Conservation (phyloP, 2,329 filamentous ascomycete species). For the Ramularia endophylla region DNA sequence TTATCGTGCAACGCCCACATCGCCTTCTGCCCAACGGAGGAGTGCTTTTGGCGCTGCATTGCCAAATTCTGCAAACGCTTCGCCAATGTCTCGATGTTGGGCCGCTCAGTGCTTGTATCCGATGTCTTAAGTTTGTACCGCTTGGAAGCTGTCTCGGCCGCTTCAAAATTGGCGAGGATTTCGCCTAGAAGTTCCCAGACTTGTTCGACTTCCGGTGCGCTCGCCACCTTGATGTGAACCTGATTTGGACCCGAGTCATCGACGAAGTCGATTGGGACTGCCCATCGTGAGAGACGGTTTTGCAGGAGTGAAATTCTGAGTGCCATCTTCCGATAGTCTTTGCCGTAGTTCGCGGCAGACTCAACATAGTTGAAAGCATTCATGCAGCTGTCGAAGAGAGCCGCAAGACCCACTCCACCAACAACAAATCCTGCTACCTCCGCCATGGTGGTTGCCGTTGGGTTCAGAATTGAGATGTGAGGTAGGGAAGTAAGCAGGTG, state of each 20-base stretch:
- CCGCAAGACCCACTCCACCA: constrained; percentile 32
- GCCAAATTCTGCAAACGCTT: neutral
- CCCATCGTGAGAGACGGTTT: constrained; percentile 14
- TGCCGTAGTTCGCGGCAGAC: constrained; percentile 31
- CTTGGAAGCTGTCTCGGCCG: too few species aligned
- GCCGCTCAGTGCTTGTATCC: neutral
- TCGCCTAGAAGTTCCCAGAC: too few species aligned
- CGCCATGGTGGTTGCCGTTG: too few species aligned
- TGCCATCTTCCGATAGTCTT: constrained; percentile 31
- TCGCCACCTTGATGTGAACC: too few species aligned
- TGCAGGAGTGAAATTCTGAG: constrained; percentile 19
- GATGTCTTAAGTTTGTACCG: too few species aligned
- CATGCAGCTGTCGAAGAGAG: constrained; percentile 35
- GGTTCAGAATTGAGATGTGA: too few species aligned
- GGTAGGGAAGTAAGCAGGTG: too few species aligned
- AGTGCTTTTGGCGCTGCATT: neutral
- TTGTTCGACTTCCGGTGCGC: too few species aligned
- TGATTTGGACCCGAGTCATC: too few species aligned
- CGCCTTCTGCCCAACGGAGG: constrained; percentile 1
- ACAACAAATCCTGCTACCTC: constrained; percentile 16
- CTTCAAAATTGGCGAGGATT: too few species aligned
- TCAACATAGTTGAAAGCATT: constrained; percentile 39
- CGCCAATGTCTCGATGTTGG: constrained; percentile 3
- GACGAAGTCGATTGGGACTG: constrained; percentile 2
- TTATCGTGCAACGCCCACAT: constrained; percentile 13